A percentile compares a stretch with the other conserved stretches of the same genome.
Evolutionary conservation across 495 filamentous ascomycete genomes (phyloP).

Genomic region (Paragyromitra xinjiangensis): DNA sequence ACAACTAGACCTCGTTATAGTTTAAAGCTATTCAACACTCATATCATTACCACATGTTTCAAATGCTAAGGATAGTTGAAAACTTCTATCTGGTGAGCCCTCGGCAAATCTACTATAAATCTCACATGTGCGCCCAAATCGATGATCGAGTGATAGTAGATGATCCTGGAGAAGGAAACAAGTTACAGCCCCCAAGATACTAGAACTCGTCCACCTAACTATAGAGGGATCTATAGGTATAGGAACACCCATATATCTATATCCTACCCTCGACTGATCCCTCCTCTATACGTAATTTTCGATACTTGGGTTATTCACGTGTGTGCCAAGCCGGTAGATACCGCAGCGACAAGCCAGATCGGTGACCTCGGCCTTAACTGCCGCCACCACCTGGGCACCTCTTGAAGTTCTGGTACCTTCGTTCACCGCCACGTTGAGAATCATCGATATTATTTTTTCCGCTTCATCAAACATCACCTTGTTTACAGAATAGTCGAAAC

Average conservation of each 20-base stretch:
- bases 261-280: neutral
- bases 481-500: conserved; percentile 25
- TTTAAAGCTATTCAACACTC: neutral
- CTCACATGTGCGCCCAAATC: neutral
- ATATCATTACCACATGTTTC: neutral
- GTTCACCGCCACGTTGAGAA: conserved; percentile 43
- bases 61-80: neutral
- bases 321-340: conserved; percentile 45
- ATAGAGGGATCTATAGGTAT: neutral
- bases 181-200: neutral
- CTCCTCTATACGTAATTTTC: neutral
- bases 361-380: conserved; percentile 22
- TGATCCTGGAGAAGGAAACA: neutral
- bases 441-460: conserved; percentile 5
- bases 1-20: neutral
- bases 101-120: neutral
- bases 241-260: neutral
- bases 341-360: conserved; percentile 39
- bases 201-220: neutral
- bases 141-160: neutral
- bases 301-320: conserved; percentile 21
- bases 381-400: conserved; percentile 18
- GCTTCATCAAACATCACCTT: conserved; percentile 35
- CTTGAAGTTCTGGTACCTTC: conserved; percentile 35
- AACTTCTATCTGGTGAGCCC: neutral